Base-by-base conservation (phyloP, 2,329 filamentous ascomycete species). In the Madurella mycetomatis region DNA sequence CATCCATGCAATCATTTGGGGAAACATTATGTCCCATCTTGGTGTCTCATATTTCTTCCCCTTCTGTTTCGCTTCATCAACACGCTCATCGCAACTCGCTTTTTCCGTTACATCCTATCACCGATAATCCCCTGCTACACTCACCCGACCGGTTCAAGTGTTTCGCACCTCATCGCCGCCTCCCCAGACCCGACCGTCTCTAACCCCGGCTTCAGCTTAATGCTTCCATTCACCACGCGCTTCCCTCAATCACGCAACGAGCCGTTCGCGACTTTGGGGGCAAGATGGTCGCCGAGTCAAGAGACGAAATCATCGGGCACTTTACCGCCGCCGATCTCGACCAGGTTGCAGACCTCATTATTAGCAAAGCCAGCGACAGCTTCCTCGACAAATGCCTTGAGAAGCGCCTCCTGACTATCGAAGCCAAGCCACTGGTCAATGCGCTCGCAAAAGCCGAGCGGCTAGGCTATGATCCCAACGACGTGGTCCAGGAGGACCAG, bases 391-490 rank as follows among this genome's bases (percentile, higher is more conserved):
- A 70, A 51, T 78, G 74, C 3, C 63, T 84, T n/a, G 75, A 76
- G 16, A 70, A 67, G 51, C 76, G 81, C 0, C 69, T 84, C 3
- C 71, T 72, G 44, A 80, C 77, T 1, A 83, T 84, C 49, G 73
- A 75, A 9, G 79, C 79, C 1, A 74, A 78, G 25, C 72, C 76
- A 13, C 72, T 84, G 2, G 76, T 84, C 50, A 82, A 83, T 54
- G 77, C 79, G 13, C 71, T 84, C 17, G 80, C 80, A 1, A 71
- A 75, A 37, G 79, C 80, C 1, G 78, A 82, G 60, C 77, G 81
- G 2, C 72, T 84, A 0, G 81, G 81, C 2, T 84, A 83, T 52
- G 75, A 81, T 47, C 68, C 71, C 0, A 67, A 70, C 32, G 81
- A 83, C 51, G 69, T 79, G 2, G 68, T 81, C 12, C 73, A 76